Evolutionary conservation across 2,329 filamentous ascomycete genomes (phyloP).

Genomic region (Sphaerulina musiva): DNA sequence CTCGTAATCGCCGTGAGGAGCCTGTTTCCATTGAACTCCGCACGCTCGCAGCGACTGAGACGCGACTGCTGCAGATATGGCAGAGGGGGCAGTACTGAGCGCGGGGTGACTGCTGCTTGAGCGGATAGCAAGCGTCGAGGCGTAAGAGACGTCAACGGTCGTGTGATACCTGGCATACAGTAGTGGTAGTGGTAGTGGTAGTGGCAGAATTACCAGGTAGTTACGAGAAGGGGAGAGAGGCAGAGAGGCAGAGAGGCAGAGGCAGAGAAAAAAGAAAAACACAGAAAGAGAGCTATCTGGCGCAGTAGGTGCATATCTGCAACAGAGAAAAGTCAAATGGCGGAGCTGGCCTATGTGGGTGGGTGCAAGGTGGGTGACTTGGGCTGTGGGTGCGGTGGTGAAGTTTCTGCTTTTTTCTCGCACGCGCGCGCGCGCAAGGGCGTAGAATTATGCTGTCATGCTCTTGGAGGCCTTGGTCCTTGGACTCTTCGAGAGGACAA

Average conservation of each 20-base stretch:
- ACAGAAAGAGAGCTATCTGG: not conserved
- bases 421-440: not conserved
- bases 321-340: constrained; percentile 6
- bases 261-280: not conserved
- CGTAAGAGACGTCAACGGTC: constrained; percentile 1
- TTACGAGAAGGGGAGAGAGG: no score
- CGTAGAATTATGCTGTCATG: not conserved
- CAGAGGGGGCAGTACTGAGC: not conserved
- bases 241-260: no score
- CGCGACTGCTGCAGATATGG: not conserved
- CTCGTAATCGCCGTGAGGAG: not conserved
- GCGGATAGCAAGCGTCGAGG: constrained; percentile 7
- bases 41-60: not conserved
- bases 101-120: not conserved
- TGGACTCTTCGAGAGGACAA: no score
- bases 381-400: not conserved
- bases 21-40: constrained; percentile 3
- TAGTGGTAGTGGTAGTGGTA: not conserved
- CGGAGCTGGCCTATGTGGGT: no score
- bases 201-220: no score
- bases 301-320: not conserved
- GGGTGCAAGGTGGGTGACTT: no score
- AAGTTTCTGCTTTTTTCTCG: not conserved
- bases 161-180: constrained; percentile 1
- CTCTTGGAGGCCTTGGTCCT: not conserved